Base-by-base conservation (phyloP, 2,329 filamentous ascomycete species). In the Trichothecium sympodiale region DNA sequence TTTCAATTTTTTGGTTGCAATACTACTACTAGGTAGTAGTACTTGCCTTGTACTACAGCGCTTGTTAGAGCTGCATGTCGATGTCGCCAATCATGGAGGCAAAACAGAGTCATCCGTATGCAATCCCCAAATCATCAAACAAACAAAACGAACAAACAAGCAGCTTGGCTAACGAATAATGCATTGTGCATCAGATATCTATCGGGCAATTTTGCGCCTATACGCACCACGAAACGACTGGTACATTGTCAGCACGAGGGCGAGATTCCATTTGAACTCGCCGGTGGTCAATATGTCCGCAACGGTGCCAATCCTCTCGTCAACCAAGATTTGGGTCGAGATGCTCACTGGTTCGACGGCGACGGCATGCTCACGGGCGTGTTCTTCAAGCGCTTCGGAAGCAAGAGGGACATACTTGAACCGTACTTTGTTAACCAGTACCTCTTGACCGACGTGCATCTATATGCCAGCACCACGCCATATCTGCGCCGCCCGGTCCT, bases 321-420 rank as follows among this genome's bases (percentile, higher is more conserved):
- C 18, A 77, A 82, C 39, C 61, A 71, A 16, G 71, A 80, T 36
- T 52, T 74, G 3, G 68, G 67, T 28, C 65, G 76, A 42, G 75
- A 80, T 48, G 69, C 74, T 8, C 80, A 84, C 49, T 83, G 78
- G 78, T 84, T 84, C 41, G 80, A 84, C 45, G 80, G 80, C 23
- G 79, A 84, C 50, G 80, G 80, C 4, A 84, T 84, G 80, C 68
- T 84, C 9, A 72, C 72, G 20, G 80, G 80, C 2, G 77, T 84
- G 1, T 62, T 64, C 14, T 84, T 81, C 49, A 60, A 60, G 18
- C 60, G 60, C 17, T 35, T 18, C 3, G 54, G 55, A 3, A 53
- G 57, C 5, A 50, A 64, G 4, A 29, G 38, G 7, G 37, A 15
- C 0, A 25, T 6, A 10, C 64, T 79, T 2, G 51, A 62, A 38